These are phyloP conservation scores for Monosporozyma yasuniensis DNA, from an alignment of 805 yeast genomes.

Conservation along the genomic window DNA sequence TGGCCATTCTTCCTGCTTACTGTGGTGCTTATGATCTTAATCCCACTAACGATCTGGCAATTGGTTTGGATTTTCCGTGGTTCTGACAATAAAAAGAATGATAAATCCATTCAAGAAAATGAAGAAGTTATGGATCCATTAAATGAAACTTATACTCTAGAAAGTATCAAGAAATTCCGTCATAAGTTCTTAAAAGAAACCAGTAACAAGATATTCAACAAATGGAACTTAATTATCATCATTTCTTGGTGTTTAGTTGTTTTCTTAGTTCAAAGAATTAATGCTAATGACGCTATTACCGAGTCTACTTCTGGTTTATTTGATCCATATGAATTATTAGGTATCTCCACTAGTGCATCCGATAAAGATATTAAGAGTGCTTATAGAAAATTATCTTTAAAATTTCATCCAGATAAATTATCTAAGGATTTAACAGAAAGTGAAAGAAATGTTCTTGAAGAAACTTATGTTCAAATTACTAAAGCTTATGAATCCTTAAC, in stretches of 20 bases:
- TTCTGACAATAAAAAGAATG: constrained; percentile 13
- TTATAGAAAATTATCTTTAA: constrained; percentile 79
- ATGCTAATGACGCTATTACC: constrained; percentile 37
- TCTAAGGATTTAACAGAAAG: constrained; percentile 49
- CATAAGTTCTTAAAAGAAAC: constrained; percentile 10
- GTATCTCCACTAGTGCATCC: constrained; percentile 54
- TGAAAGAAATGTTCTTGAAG: constrained; percentile 54
- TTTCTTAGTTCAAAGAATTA: constrained; percentile 32
- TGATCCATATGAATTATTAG: constrained; percentile 88
- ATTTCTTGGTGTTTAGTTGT: constrained; percentile 58
- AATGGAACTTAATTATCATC: constrained; percentile 21
- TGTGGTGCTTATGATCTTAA: constrained; percentile 51
- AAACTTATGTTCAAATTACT: constrained; percentile 67
- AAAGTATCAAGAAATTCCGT: constrained; percentile 19
- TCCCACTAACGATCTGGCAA: constrained; percentile 49
- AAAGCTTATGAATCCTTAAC: constrained; percentile 94
- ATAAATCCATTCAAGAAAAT: constrained; percentile 1
- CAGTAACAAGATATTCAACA: constrained; percentile 16
- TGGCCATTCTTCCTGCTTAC: constrained; percentile 90
- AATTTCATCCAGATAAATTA: constrained; percentile 90
- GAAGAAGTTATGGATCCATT: constrained; percentile 11
- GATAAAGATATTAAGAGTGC: constrained; percentile 74
- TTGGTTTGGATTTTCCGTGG: constrained; percentile 11
- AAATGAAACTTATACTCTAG: constrained; percentile 15
- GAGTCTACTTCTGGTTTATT: constrained; percentile 41